Evolutionary conservation across 208 protist genomes (phyloP).

Genomic region (Acanthamoeba healyi): DNA sequence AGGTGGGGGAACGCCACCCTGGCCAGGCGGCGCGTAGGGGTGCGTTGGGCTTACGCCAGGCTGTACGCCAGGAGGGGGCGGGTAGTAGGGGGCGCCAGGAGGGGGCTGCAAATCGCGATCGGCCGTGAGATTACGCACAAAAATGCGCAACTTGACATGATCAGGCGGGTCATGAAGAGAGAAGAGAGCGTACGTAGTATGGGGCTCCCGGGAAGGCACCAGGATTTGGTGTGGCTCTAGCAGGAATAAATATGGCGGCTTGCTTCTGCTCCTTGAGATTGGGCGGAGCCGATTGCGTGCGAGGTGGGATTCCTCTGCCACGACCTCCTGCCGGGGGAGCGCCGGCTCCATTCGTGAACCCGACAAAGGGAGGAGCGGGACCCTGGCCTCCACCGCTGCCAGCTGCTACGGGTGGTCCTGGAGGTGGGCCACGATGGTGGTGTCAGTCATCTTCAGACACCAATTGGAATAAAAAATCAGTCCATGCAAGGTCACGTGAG

Average conservation of each 20-base stretch:
- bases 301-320: background rate
- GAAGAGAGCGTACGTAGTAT: slow-evolving; percentile 38
- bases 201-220: background rate
- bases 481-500: background rate
- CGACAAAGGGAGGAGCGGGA: background rate
- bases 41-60: slow-evolving; percentile 18
- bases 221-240: slow-evolving; percentile 38
- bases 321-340: slow-evolving; percentile 1
- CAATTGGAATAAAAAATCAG: slow-evolving; percentile 27
- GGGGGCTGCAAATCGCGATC: slow-evolving; percentile 4
- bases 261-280: slow-evolving; percentile 75
- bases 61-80: slow-evolving; percentile 5
- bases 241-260: slow-evolving; percentile 60
- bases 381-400: background rate
- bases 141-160: background rate
- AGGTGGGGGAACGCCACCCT: slow-evolving; percentile 21
- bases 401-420: slow-evolving; percentile 8
- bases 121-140: background rate
- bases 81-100: slow-evolving; percentile 14
- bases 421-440: background rate
- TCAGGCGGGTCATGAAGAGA: background rate
- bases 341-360: background rate
- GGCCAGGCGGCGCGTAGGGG: slow-evolving; percentile 15
- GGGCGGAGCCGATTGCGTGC: slow-evolving; percentile 64
- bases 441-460: background rate